Evolutionary conservation across 441 rosid genomes (phyloP).

Genomic region (Arabidopsis lyrata): DNA sequence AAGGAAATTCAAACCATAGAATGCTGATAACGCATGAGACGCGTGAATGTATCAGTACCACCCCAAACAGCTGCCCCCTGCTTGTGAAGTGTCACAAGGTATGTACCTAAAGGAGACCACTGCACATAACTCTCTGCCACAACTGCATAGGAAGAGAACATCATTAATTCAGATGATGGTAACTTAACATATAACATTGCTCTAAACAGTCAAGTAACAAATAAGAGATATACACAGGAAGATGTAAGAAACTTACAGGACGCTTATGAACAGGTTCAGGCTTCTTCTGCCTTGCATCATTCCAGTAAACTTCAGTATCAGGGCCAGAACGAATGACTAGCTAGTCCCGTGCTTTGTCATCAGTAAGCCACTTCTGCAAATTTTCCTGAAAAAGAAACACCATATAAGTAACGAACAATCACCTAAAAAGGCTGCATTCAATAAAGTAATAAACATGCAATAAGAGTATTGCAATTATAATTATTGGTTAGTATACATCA

Average conservation of each 20-base stretch:
- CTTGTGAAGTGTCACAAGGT: constrained; percentile 90
- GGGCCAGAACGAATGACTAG: constrained; percentile 83
- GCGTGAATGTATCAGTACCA: constrained; percentile 79
- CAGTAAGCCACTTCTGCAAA: constrained; percentile 90
- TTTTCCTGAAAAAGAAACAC: constrained; percentile 62
- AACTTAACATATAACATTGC: not conserved
- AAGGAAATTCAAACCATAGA: constrained; percentile 59
- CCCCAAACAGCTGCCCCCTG: constrained; percentile 99
- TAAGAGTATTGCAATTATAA: not conserved
- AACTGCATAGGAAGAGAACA: constrained; percentile 36
- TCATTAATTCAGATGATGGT: constrained; percentile 1
- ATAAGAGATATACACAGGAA: constrained; percentile 1
- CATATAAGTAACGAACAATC: not conserved
- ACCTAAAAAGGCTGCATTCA: not conserved
- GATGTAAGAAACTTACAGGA: constrained; percentile 57
- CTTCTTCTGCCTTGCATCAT: constrained; percentile 86
- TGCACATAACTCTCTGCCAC: constrained; percentile 82
- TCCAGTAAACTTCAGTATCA: constrained; percentile 93
- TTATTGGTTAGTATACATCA: not conserved
- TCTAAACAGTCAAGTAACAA: constrained; percentile 1
- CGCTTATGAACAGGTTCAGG: constrained; percentile 93
- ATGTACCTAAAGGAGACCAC: constrained; percentile 96
- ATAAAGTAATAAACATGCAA: not conserved
- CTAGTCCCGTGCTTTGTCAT: constrained; percentile 91
- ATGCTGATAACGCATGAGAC: constrained; percentile 92